Conservation (phyloP, 2,329 filamentous ascomycete species). For the Davidsoniella virescens region DNA sequence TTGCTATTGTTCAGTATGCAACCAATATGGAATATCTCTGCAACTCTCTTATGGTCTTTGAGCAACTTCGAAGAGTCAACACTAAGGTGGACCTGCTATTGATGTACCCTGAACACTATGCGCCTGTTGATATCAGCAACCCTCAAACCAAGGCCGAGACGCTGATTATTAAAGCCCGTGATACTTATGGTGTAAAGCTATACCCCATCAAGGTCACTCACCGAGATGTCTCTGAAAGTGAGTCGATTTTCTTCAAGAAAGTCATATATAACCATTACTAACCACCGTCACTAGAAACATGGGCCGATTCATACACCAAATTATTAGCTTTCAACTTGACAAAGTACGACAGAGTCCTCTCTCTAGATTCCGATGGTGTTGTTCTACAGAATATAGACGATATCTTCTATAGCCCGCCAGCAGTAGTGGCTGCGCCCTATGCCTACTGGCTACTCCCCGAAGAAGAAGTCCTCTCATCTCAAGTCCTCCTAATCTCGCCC, state of each 20-base stretch:
- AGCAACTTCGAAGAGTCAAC: conserved; percentile 24
- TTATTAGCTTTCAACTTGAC: conserved; percentile 52
- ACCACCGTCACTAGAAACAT: conserved; percentile 26
- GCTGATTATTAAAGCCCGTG: conserved; percentile 26
- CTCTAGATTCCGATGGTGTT: conserved; percentile 45
- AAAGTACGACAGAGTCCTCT: conserved; percentile 34
- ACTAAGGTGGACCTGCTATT: conserved; percentile 30
- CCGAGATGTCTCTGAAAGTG: conserved; percentile 22
- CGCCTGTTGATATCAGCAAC: conserved; percentile 18
- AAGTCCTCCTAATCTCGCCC: conserved; percentile 46
- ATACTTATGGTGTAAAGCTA: conserved; percentile 29
- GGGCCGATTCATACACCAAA: conserved; percentile 51
- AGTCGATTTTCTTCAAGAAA: conserved; percentile 10
- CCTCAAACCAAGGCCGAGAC: conserved; percentile 18
- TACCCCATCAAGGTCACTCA: conserved; percentile 25
- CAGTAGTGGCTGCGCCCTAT: conserved; percentile 48
- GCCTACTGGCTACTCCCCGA: conserved; percentile 52
- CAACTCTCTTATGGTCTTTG: conserved; percentile 35
- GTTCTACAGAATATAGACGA: conserved; percentile 52
- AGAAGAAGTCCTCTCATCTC: conserved; percentile 37
- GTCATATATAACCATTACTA: neutral
- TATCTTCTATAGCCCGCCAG: conserved; percentile 48
- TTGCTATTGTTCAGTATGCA: conserved; percentile 34
- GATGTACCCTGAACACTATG: conserved; percentile 27
- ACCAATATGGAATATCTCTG: conserved; percentile 32